Base-by-base conservation (phyloP, 2,329 filamentous ascomycete species). In the Chrysosporium queenslandicum region DNA sequence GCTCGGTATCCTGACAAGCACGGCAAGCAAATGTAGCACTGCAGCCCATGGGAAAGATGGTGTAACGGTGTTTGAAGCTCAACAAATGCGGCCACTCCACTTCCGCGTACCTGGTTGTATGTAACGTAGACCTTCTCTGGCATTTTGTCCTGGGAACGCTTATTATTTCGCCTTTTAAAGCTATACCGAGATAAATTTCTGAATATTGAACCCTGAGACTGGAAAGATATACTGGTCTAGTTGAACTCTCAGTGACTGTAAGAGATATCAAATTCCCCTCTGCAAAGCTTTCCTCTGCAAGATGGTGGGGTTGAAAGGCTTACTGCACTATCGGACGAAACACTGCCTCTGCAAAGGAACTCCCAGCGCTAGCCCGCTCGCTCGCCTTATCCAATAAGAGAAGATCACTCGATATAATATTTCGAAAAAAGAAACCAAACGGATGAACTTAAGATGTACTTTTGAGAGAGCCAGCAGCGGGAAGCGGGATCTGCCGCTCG, bases 51-150 rank as follows among this genome's bases (percentile, higher is more conserved):
- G n/a, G 16, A 1, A 20, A 32, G n/a, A 30, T 32, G 8, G n/a
- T 29, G 9, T 39, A 6, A 18, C 4, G n/a, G 36, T 5, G 5
- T 2, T 32, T n/a, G n/a, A n/a, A n/a, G n/a, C n/a, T n/a, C n/a
- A 5, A 2, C 34, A 51, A 25, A 23, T 8, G 16, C 4, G 12
- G 21, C 14, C 12, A 32, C 11, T 34, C 12, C 16, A 23, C 29
- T 23, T 27, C 6, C 36, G n/a, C 81, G 70, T 75, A 90, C 87
- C 81, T 92, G 82, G 70, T 94, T 94, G 74, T 94, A 94, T 62
- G 87, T 92, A 67, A 92, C 82, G 74, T 91, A 94, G 68, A 89
- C 71, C 70, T 94, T 94, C 71, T 91, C 78, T 59, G 86, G 79
- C 85, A 90, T 90, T 55, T 74, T 84, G 71, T 30, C n/a, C 27